A percentile compares a stretch with the other conserved stretches of the same genome.
Conservation (phyloP, 768 basidiomycete species). For the Leccinum rimulosum region DNA sequence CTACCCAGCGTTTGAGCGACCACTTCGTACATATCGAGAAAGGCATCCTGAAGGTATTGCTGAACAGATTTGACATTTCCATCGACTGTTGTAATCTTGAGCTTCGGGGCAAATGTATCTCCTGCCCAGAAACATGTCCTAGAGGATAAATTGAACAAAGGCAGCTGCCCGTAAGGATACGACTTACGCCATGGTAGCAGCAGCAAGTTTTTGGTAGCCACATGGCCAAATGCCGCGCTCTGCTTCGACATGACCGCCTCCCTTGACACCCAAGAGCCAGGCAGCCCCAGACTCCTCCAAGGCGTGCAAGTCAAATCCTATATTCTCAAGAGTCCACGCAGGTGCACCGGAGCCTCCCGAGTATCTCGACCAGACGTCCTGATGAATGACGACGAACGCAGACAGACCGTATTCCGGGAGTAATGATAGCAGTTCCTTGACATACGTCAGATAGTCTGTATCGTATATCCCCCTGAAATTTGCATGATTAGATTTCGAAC, state of each 20-base stretch:
- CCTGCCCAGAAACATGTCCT: conserved; percentile 96
- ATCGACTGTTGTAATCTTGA: conserved; percentile 47
- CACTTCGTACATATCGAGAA: conserved; percentile 71
- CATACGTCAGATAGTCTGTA: conserved; percentile 74
- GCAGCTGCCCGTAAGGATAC: background rate
- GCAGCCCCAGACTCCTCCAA: conserved; percentile 85
- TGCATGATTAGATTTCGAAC: background rate
- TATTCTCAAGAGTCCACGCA: conserved; percentile 87
- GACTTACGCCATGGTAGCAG: conserved; percentile 86
- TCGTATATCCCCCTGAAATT: conserved; percentile 76
- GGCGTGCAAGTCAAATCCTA: conserved; percentile 79
- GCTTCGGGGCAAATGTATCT: conserved; percentile 77
- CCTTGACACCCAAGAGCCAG: conserved; percentile 78
- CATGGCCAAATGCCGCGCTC: conserved; percentile 91
- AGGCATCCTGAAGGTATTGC: conserved; percentile 77
- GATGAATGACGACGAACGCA: conserved; percentile 82
- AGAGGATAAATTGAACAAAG: background rate
- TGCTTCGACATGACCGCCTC: conserved; percentile 70
- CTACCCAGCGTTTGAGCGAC: conserved; percentile 69
- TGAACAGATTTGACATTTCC: conserved; percentile 66
- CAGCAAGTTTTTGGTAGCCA: conserved; percentile 91
- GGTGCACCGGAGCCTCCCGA: conserved; percentile 95
- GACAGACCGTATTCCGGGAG: conserved; percentile 70
- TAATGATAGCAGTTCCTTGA: conserved; percentile 64
- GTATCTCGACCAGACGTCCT: conserved; percentile 96